Percentiles rank a stretch among this genome's conserved stretches.
Evolutionary conservation across 2,329 filamentous ascomycete species (phyloP).

Genomic region (Penicillium sp.): DNA sequence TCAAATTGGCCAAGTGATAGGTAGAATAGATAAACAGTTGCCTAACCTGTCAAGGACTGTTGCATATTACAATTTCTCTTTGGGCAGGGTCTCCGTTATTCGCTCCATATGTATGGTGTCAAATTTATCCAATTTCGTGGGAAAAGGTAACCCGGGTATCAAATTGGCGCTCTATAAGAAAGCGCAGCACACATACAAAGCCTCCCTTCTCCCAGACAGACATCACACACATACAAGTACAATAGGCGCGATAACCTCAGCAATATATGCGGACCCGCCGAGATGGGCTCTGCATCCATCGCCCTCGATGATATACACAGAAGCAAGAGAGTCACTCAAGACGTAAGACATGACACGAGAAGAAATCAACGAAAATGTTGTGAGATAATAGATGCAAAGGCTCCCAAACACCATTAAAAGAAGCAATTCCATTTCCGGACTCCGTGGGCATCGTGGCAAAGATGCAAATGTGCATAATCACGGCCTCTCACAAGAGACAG

Average conservation of each 20-base stretch:
- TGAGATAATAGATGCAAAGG: too few species aligned
- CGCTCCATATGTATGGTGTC: too few species aligned
- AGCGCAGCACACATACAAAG: too few species aligned
- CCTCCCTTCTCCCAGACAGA: background rate
- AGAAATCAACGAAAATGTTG: too few species aligned
- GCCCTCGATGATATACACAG: background rate
- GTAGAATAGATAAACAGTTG: too few species aligned
- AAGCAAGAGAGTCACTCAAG: background rate
- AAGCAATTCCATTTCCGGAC: background rate
- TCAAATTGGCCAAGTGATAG: too few species aligned
- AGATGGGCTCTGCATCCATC: background rate
- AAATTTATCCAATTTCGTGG: too few species aligned
- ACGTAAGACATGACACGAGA: too few species aligned
- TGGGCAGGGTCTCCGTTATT: too few species aligned
- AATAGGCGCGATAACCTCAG: background rate
- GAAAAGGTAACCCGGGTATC: slow-evolving; percentile 5
- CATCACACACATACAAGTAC: slow-evolving; percentile 8
- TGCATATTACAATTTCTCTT: too few species aligned
- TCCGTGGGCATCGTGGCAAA: background rate
- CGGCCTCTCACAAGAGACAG: background rate
- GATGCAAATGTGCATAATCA: slow-evolving; percentile 4
- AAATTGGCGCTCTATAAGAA: slow-evolving; percentile 8
- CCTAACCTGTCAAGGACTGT: too few species aligned
- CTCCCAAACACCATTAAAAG: background rate
- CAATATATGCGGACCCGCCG: background rate